These are phyloP conservation scores for Cymbidium sinense DNA, from an alignment of 106 monocot species.

Conservation along the genomic window DNA sequence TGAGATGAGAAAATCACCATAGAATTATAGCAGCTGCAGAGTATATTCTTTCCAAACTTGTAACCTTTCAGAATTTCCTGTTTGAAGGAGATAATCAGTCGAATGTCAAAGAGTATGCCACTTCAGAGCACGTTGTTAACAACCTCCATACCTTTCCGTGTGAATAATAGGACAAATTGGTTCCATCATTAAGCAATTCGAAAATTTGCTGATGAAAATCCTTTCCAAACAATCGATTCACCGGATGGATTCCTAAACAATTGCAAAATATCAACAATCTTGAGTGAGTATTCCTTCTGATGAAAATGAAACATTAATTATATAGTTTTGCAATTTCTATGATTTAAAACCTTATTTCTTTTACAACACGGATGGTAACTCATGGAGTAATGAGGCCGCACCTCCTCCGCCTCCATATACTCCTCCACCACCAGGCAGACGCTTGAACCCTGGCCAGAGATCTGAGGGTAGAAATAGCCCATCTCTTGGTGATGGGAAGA, in stretches of 20 bases:
- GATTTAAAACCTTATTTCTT: constrained; percentile 17
- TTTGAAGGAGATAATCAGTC: too few relatives aligned
- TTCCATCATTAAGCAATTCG: constrained; percentile 21
- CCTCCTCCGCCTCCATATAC: constrained; percentile 47
- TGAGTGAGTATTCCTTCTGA: constrained; percentile 25
- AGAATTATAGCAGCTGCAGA: too few relatives aligned
- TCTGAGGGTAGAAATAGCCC: too few relatives aligned
- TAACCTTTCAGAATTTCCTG: too few relatives aligned
- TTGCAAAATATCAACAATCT: constrained; percentile 41
- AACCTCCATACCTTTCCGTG: too few relatives aligned
- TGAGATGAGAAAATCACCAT: too few relatives aligned
- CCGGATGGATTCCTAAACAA: too few relatives aligned
- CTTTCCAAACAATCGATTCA: too few relatives aligned
- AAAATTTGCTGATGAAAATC: too few relatives aligned
- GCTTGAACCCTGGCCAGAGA: constrained; percentile 22
- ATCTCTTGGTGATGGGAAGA: constrained; percentile 15
- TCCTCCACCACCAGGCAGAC: constrained; percentile 29
- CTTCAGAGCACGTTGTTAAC: too few relatives aligned
- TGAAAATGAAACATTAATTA: background rate
- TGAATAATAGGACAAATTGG: background rate
- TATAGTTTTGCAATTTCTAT: constrained; percentile 2
- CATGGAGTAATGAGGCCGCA: constrained; percentile 43
- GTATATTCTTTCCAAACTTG: too few relatives aligned
- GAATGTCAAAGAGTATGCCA: too few relatives aligned
- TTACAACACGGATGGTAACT: constrained; percentile 54